A percentile compares a stretch with the other conserved stretches of the same genome.
phyloP scores from a whole-genome alignment of 306 rosid genomes.

The Cucumis cinereus region DNA sequence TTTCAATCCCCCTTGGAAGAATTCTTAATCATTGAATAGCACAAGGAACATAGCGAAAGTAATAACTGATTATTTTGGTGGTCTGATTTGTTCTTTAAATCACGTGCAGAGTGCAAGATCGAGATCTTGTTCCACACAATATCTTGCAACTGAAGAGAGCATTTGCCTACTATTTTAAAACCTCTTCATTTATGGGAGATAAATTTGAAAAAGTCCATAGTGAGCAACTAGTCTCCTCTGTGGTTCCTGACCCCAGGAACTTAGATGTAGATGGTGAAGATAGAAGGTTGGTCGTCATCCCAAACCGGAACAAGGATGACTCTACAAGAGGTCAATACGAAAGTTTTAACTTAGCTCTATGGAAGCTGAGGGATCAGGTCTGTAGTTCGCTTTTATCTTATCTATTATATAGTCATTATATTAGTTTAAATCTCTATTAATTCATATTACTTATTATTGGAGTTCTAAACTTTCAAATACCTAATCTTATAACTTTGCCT shows the following conservation, averaged over 20 bases:
- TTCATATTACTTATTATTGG: neutral
- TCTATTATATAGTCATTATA: neutral
- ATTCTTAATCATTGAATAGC: neutral
- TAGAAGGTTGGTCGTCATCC: conserved; percentile 35
- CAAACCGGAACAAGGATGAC: conserved; percentile 50
- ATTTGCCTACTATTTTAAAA: conserved; percentile 32
- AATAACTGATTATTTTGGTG: neutral
- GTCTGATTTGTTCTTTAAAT: conserved; percentile 1
- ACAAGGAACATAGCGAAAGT: neutral
- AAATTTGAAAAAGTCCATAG: neutral
- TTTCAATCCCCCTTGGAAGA: neutral
- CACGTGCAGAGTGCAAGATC: conserved; percentile 39
- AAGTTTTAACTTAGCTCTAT: conserved; percentile 40
- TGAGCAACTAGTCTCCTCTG: neutral
- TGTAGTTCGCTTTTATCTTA: neutral
- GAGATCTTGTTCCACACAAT: conserved; percentile 39
- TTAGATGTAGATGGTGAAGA: conserved; percentile 16
- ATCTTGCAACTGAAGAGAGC: conserved; percentile 38
- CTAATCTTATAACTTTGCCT: neutral
- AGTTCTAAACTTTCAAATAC: neutral
- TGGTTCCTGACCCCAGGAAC: neutral
- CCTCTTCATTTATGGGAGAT: conserved; percentile 32
- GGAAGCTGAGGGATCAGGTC: conserved; percentile 82
- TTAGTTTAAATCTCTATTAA: neutral
- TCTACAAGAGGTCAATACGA: conserved; percentile 42